These are phyloP conservation scores for Euphorbia schlechtendalii DNA, from an alignment of 441 rosid genomes.

Conservation along the genomic window DNA sequence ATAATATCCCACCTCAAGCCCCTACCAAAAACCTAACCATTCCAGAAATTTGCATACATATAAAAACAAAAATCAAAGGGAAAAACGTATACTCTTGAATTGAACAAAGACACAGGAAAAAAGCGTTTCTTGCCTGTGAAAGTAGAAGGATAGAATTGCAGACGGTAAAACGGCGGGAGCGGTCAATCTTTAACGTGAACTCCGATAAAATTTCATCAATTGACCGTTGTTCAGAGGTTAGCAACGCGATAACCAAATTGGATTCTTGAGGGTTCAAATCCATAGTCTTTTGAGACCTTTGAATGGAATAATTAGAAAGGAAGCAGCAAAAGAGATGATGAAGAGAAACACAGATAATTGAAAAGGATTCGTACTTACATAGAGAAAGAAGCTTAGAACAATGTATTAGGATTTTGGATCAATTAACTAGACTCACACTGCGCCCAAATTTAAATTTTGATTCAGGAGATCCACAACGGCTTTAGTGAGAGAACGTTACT, in stretches of 20 bases:
- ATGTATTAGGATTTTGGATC: not conserved
- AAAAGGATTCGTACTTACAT: not conserved
- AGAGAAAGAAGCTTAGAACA: not conserved
- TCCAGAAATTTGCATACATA: not conserved
- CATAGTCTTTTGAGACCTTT: conserved; percentile 13
- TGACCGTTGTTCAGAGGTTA: conserved; percentile 52
- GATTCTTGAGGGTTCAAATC: conserved; percentile 42
- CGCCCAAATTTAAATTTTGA: too few relatives aligned
- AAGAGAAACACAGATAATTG: not conserved
- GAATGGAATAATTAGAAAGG: not conserved
- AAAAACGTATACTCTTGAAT: not conserved
- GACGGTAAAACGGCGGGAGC: conserved; percentile 35
- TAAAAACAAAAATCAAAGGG: too few relatives aligned
- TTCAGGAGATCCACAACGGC: too few relatives aligned
- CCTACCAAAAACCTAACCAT: not conserved
- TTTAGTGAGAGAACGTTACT: too few relatives aligned
- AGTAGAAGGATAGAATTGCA: conserved; percentile 56
- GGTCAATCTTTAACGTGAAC: conserved; percentile 50
- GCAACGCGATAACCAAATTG: conserved; percentile 27
- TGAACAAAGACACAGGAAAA: not conserved
- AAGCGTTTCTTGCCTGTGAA: conserved; percentile 39
- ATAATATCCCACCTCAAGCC: not conserved
- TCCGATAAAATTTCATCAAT: conserved; percentile 53
- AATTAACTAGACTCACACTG: too few relatives aligned
- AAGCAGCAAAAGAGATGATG: not conserved